Evolutionary conservation across 2,329 filamentous ascomycete genomes (phyloP).

Genomic region (Aureobasidium namibiae): DNA sequence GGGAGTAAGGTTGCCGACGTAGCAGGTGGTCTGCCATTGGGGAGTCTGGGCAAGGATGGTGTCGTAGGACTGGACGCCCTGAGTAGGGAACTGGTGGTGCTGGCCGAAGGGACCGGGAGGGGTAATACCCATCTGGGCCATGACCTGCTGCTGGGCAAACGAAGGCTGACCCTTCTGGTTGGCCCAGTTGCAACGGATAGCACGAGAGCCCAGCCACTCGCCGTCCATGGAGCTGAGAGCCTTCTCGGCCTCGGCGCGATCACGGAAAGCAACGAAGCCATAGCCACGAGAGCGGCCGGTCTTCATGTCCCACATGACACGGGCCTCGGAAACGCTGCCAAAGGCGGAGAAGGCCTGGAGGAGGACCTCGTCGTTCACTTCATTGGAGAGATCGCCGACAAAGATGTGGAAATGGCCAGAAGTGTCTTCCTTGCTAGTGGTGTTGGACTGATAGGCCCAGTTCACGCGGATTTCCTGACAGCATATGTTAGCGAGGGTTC

Average conservation of each 20-base stretch:
- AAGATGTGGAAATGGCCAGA: slow-evolving; percentile 99
- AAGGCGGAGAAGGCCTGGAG: slow-evolving; percentile 93
- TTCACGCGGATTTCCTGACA: slow-evolving; percentile 92
- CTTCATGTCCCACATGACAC: slow-evolving; percentile 99
- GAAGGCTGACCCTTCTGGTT: slow-evolving; percentile 99
- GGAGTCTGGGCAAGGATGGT: slow-evolving; percentile 94
- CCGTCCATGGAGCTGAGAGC: slow-evolving; percentile 96
- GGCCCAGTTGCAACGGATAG: slow-evolving; percentile 99
- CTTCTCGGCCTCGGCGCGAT: slow-evolving; percentile 89
- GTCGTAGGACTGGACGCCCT: slow-evolving; percentile 94
- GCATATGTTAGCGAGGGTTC: slow-evolving; percentile 19
- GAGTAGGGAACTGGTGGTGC: slow-evolving; percentile 86
- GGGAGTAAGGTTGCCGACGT: slow-evolving; percentile 93
- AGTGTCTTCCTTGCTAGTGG: slow-evolving; percentile 85
- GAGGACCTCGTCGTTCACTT: slow-evolving; percentile 95
- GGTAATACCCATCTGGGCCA: slow-evolving; percentile 97
- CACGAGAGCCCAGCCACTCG: slow-evolving; percentile 95
- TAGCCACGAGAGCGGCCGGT: slow-evolving; percentile 95
- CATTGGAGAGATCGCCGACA: slow-evolving; percentile 93
- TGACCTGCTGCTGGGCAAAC: slow-evolving; percentile 93
- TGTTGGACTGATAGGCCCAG: slow-evolving; percentile 99
- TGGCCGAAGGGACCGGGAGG: slow-evolving; percentile 93
- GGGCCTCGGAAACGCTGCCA: slow-evolving; percentile 89
- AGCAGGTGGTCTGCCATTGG: slow-evolving; percentile 96
- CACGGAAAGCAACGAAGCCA: slow-evolving; percentile 94